These are phyloP conservation scores for Periconia digitata DNA, from an alignment of 2,329 filamentous ascomycete species.

Conservation along the genomic window DNA sequence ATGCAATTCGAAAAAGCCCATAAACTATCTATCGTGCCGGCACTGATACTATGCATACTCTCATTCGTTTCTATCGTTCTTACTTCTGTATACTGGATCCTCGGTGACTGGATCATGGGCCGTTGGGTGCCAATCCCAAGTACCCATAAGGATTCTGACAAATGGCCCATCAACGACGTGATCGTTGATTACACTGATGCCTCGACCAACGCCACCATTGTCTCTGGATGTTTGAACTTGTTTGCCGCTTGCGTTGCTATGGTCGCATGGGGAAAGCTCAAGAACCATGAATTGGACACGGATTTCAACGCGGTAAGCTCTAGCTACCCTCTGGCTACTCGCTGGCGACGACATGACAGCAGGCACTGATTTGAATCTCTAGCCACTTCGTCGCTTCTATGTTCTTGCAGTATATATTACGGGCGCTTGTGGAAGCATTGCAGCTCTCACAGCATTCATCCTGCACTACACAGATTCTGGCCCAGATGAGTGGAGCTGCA, in stretches of 20 bases:
- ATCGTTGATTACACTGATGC: constrained; percentile 28
- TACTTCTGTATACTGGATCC: constrained; percentile 33
- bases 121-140: constrained; percentile 21
- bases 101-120: constrained; percentile 29
- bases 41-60: constrained; percentile 26
- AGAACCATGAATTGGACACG: constrained; percentile 26
- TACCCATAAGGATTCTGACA: constrained; percentile 18
- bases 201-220: constrained; percentile 30
- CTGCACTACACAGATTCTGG: constrained; percentile 30
- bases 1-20: constrained; percentile 26
- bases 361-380: constrained; percentile 11
- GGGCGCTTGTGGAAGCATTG: constrained; percentile 14
- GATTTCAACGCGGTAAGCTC: constrained; percentile 24
- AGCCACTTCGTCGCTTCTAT: constrained; percentile 32
- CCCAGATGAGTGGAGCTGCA: constrained; percentile 27
- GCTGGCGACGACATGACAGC: not conserved
- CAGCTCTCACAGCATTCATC: constrained; percentile 25
- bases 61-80: constrained; percentile 31
- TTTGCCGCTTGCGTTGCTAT: constrained; percentile 24
- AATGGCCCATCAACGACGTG: constrained; percentile 22
- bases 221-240: constrained; percentile 28
- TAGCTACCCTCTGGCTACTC: too few relatives aligned
- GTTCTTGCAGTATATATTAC: constrained; percentile 23
- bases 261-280: constrained; percentile 27
- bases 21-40: constrained; percentile 23